Base-by-base conservation (phyloP, 352 stramenopile genomes). In the Phytophthora agathidicida region DNA sequence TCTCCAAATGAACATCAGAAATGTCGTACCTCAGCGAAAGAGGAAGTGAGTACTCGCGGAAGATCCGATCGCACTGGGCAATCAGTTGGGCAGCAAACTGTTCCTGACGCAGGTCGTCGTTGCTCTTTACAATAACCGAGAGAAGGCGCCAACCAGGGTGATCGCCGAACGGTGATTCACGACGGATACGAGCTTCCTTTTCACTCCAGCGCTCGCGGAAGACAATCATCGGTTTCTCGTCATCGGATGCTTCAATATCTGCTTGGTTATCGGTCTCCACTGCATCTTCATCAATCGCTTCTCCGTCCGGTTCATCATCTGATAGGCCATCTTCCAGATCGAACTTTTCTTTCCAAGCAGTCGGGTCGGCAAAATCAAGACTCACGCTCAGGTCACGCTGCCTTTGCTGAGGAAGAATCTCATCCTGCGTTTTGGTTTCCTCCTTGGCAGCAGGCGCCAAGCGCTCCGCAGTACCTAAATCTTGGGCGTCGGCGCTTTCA, bases 41-140 rank as follows among this genome's bases (percentile, higher is more conserved):
- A 20, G 95, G 90, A 17, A 99, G 68, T 13, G 86, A 82, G n/a
- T 97, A 96, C 38, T 93, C 88, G 49, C 94, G 78, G 66, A 99
- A 99, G 54, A 98, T 98, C 38, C 97, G 88, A 31, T 97, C 81
- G 48, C 96, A 98, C 39, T 98, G 83, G 17, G 93, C 82, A 59
- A 99, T 99, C 3, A 99, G 72, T 66, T 99, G 96, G 53, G 98
- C 96, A 0, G 97, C 94, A 73, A 99, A 98, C 23, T 98, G 90
- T 73, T 99, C 97, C 69, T 99, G 98, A 2, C 97, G 84, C 44
- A 99, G 71, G 50, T 99, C 97, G 66, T 99, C 98, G 58, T 99
- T 98, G 38, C 93, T 98, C 77, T 95, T 99, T 2, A 99, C 94
- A 59, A 99, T 99, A 14, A 99, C 88, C 39, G 88, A 88, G 26